These are phyloP conservation scores for Taxillus chinensis DNA, from an alignment of 164 flowering plant genomes.

Conservation along the genomic window DNA sequence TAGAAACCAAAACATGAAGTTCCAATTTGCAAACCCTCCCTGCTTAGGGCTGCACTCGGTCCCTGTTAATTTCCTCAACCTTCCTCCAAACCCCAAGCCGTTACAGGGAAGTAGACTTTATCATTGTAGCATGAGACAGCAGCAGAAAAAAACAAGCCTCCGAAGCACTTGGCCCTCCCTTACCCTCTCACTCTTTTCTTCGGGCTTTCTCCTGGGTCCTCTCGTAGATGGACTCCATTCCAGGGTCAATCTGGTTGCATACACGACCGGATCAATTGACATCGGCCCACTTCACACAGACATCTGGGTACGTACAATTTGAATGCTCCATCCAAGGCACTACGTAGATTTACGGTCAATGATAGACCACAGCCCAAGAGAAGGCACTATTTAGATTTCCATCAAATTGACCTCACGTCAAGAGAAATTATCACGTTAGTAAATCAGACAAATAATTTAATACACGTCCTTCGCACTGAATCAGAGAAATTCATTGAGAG, in stretches of 20 bases:
- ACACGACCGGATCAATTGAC: slow-evolving; percentile 61
- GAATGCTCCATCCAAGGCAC: too few relatives aligned
- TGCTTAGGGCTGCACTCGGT: slow-evolving; percentile 11
- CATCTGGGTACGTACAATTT: slow-evolving; percentile 44
- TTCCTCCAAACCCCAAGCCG: slow-evolving; percentile 6
- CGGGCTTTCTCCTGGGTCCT: slow-evolving; percentile 78
- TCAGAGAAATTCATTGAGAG: too few relatives aligned
- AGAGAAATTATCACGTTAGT: too few relatives aligned
- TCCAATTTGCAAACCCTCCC: slow-evolving; percentile 14
- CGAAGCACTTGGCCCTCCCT: slow-evolving; percentile 38
- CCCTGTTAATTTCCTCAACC: slow-evolving; percentile 5
- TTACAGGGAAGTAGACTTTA: slow-evolving; percentile 6
- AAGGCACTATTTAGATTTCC: too few relatives aligned
- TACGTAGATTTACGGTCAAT: too few relatives aligned
- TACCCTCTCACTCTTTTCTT: slow-evolving; percentile 48
- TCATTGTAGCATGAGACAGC: slow-evolving; percentile 24
- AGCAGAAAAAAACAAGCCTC: slow-evolving; percentile 19
- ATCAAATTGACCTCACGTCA: too few relatives aligned
- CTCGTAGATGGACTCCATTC: slow-evolving; percentile 80
- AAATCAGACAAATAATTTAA: too few relatives aligned
- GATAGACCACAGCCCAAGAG: too few relatives aligned
- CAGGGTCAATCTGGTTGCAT: slow-evolving; percentile 55
- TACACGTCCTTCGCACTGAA: too few relatives aligned
- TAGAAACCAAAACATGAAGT: too few relatives aligned
- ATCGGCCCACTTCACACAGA: slow-evolving; percentile 82